Evolutionary conservation across 2,329 filamentous ascomycete genomes (phyloP), one percentile per base, ranked within the genome.

Genomic region (Fusarium torreyae): DNA sequence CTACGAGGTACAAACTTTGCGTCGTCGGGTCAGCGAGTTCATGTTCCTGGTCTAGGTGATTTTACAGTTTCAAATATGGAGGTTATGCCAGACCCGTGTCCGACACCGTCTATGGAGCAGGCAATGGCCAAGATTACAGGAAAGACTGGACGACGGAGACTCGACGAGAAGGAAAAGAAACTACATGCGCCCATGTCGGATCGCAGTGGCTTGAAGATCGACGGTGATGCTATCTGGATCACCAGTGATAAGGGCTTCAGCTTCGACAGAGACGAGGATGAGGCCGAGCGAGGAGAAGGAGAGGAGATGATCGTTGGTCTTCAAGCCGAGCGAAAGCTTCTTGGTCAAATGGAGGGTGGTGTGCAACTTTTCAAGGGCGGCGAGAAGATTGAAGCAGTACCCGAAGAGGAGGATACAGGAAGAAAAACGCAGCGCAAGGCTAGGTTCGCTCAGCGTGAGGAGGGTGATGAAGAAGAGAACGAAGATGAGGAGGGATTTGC

Each of bases 121-220:
- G 93, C 93, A 8, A 83, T 94, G 40, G 93, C 93, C 39, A 97
- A 97, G 77, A 88, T 89, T 3, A 90, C 91, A 1, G 95, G 95
- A 5, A 97, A 97, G 79, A 90, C 90, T 34, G 91, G 91, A 40
- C 86, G 94, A 68, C 89, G 91, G 75, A 87, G 94, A 58, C 82
- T 99, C 15, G 96, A 97, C 33, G 96, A 99, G 77, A 99, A 98
- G 81, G 95, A 99, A 77, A 98, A 98, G 82, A 89, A 97, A 73
- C 83, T 99, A 7, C 97, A 98, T 80, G 97, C 96, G 4, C 97
- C 96, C 34, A 98, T 99, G 95, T 97, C 94, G 26, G 96, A 99
- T 80, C 94, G 97, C 34, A 97, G 94, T 70, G 96, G 96, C 74
- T 88, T 99, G 14, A 90, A 98, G 77, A 95, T 99, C 52, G 96